Evolutionary conservation across 495 filamentous ascomycete genomes (phyloP), one percentile per base, ranked within the genome.

Genomic region (Neurospora pannonica): DNA sequence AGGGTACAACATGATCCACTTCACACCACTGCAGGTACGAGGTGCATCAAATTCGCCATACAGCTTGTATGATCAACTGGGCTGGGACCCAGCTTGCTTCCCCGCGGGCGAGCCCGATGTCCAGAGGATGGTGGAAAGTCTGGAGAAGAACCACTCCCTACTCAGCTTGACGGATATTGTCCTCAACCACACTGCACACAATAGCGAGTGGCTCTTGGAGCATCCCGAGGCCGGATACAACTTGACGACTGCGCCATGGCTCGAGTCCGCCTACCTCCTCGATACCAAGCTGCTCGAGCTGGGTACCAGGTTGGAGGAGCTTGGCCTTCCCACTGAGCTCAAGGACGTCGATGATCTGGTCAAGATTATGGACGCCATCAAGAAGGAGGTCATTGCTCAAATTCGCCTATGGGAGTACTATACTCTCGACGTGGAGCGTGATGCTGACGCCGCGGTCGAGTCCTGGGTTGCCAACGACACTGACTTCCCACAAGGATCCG

Each of bases 1-100:
- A 42, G 94, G 94, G 8, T 99, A 99, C 84, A 99, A 99, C 82
- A 97, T 98, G 94, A 89, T 99, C 72, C 97, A 99, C 82, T 99
- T 98, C 79, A 97, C 97, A 5, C 97, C 97, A 9, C 85, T 98
- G 77, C 96, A 94, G 87, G 86, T 92, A 72, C 89, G 97, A 67
- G 97, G 97, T 36, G 87, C 85, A 17, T 98, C 95, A 17, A 97
- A 98, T 80, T 98, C 97, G 13, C 97, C 97, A 0, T 99, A 98
- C 86, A 98, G 95, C 81, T 89, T 99, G 73, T 97, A 92, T 79
- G 92, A 99, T 78, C 97, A 98, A 83, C 85, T 95, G 39, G 84
- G 87, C 38, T 99, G 97, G 85, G 97, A 98, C 79, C 89, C 92
- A 4, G 86, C 83, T 9, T 88, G 88, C 70, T 98, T 99, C 78